Percentiles rank a stretch among this genome's conserved stretches.
Conservation (phyloP, 352 stramenopile species). For the Pythium aristosporum region DNA sequence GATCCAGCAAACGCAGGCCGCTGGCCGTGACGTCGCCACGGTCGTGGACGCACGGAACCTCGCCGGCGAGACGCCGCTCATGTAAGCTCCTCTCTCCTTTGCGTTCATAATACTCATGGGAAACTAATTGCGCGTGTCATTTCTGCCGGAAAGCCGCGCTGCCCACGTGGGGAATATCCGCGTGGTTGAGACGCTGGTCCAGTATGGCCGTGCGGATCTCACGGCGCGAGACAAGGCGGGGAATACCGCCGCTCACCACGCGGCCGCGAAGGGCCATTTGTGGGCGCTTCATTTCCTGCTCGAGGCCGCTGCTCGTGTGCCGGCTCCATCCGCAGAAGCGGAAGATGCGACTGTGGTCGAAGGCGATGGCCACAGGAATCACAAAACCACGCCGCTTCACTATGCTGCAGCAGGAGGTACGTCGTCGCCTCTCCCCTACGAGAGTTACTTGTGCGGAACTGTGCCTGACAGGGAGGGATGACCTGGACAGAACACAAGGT, state of each 20-base stretch:
- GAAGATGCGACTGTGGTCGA: slow-evolving; percentile 14
- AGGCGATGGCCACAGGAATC: slow-evolving; percentile 26
- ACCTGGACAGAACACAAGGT: slow-evolving; percentile 49
- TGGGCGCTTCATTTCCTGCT: slow-evolving; percentile 77
- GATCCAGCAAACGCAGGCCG: slow-evolving; percentile 63
- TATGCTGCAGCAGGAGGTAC: slow-evolving; percentile 50
- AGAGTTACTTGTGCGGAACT: neutral
- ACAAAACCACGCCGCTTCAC: slow-evolving; percentile 47
- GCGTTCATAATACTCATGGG: neutral
- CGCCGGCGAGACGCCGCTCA: slow-evolving; percentile 70
- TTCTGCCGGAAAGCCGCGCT: slow-evolving; percentile 42
- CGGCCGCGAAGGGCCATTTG: slow-evolving; percentile 64
- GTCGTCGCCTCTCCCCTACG: neutral
- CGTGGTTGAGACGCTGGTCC: slow-evolving; percentile 57
- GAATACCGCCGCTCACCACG: slow-evolving; percentile 72
- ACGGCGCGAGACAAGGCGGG: slow-evolving; percentile 50
- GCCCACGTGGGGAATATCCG: slow-evolving; percentile 67
- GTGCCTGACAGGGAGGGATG: neutral
- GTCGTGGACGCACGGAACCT: slow-evolving; percentile 60
- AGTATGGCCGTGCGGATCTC: slow-evolving; percentile 49
- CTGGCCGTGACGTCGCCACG: slow-evolving; percentile 19
- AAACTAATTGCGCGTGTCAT: neutral
- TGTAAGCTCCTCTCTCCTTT: slow-evolving; percentile 34
- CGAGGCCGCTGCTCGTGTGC: slow-evolving; percentile 36
- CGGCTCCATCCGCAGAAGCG: neutral